Base-by-base conservation (phyloP, 2,329 filamentous ascomycete species). In the Karstenula rhodostoma region DNA sequence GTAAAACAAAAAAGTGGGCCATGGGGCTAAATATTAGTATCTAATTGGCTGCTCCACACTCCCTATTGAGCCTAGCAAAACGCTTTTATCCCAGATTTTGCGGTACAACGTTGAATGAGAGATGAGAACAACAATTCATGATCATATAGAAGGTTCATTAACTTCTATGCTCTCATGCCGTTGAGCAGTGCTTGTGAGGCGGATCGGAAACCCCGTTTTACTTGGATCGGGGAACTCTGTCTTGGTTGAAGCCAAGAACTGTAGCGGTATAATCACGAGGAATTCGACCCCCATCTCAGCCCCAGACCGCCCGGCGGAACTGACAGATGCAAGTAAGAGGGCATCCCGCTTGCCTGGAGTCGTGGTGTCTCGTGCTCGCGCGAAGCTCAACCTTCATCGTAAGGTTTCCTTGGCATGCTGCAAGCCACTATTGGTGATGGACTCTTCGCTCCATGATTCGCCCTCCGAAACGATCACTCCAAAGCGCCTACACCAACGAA, bases 381-480 rank as follows among this genome's bases (percentile, higher is more conserved):
- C 29, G 32, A 51, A 19, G 22, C 10, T 33, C 29, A 52, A 27
- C 12, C 33, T 22, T n/a, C 19, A 25, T 17, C 9, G 22, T n/a
- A 10, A n/a, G 7, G 6, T 29, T 22, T 42, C 48, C 49, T 52
- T 52, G 49, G 49, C 49, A 52, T n/a, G 49, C 32, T 52, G 50
- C 33, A 52, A 42, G 50, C 50, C 35, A 52, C 29, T 43, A 42
- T 43, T 52, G 49, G 15, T 29, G 2, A 33, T 27, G 23, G 23
- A 40, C 19, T 19, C 40, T 40, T 32, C 33, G 5, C 5, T n/a
- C 2, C 49, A 9, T n/a, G 49, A 40, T 52, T 37, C 22, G 33
- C 27, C 23, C 12, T 43, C 19, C 22, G 27, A n/a, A 23, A 13
- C 23, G 13, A 3, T 22, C 23, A 8, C 13, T n/a, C 35, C 22